Evolutionary conservation across 768 basidiomycete genomes (phyloP).

Genomic region (Hysterangium stoloniferum): DNA sequence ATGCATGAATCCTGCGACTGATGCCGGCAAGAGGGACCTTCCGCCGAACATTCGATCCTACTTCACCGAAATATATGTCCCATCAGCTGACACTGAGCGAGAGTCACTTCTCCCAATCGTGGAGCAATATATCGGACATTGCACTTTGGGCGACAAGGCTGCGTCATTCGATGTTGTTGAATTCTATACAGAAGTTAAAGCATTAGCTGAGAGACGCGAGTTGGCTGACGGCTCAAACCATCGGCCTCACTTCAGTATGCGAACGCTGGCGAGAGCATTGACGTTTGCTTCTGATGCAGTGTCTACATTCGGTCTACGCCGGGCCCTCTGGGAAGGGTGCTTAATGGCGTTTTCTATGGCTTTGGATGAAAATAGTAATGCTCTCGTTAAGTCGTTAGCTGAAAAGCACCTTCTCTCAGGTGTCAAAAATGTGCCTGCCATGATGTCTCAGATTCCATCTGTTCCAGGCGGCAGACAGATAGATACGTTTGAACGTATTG

Average conservation of each 20-base stretch:
- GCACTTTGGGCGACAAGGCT: slow-evolving; percentile 76
- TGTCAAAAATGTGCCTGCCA: slow-evolving; percentile 70
- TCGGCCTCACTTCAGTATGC: slow-evolving; percentile 94
- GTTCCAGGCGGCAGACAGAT: slow-evolving; percentile 37
- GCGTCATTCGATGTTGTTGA: slow-evolving; percentile 88
- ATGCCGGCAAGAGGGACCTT: slow-evolving; percentile 96
- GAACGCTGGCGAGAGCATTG: slow-evolving; percentile 84
- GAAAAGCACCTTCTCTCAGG: slow-evolving; percentile 72
- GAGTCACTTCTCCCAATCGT: slow-evolving; percentile 87
- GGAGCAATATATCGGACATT: slow-evolving; percentile 79
- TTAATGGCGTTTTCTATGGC: slow-evolving; percentile 98
- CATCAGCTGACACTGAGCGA: slow-evolving; percentile 86
- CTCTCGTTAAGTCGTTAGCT: slow-evolving; percentile 57
- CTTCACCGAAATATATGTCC: slow-evolving; percentile 94
- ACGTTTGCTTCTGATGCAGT: slow-evolving; percentile 84
- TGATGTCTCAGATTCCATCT: slow-evolving; percentile 62
- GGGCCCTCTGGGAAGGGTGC: slow-evolving; percentile 93
- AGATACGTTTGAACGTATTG: slow-evolving; percentile 71
- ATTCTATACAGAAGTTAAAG: slow-evolving; percentile 78
- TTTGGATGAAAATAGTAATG: slow-evolving; percentile 65
- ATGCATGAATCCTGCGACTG: slow-evolving; percentile 99
- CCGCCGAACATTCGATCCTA: slow-evolving; percentile 83
- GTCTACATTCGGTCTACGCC: slow-evolving; percentile 64
- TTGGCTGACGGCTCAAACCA: slow-evolving; percentile 93
- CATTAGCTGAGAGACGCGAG: slow-evolving; percentile 59